Conservation (phyloP, 345 rosid genomes). For the Populus tremula region DNA sequence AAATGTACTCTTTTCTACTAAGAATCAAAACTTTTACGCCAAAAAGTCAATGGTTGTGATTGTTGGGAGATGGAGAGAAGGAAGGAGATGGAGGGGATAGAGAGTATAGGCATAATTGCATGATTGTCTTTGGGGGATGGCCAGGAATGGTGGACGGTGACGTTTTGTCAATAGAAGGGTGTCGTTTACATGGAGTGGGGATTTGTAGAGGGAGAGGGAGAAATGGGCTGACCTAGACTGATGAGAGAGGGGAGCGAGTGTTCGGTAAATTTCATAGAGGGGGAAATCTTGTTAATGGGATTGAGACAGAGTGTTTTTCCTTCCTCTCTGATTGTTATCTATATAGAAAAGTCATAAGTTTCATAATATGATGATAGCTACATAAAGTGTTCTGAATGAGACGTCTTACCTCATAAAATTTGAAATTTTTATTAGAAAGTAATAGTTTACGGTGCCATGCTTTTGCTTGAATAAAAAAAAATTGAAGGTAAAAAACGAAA, state of each 20-base stretch:
- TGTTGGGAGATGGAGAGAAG: neutral
- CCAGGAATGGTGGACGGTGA: neutral
- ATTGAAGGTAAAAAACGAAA: too few species aligned
- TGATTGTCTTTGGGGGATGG: neutral
- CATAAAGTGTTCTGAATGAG: too few species aligned
- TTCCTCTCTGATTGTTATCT: too few species aligned
- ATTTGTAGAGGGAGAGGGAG: neutral
- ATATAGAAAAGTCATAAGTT: too few species aligned
- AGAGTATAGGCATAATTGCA: neutral
- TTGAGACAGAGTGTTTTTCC: too few species aligned
- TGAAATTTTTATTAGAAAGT: too few species aligned
- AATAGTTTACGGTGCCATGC: too few species aligned
- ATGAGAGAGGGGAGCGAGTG: neutral
- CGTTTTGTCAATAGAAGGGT: conserved; percentile 5
- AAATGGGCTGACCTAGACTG: neutral
- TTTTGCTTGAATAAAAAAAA: too few species aligned
- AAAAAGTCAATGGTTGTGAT: conserved; percentile 13
- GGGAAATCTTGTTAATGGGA: too few species aligned
- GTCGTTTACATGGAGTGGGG: conserved; percentile 1
- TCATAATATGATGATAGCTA: too few species aligned
- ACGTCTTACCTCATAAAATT: too few species aligned
- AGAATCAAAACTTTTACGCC: neutral
- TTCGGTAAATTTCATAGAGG: too few species aligned
- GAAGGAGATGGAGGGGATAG: neutral
- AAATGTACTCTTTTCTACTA: neutral